Conservation (phyloP, 345 rosid genomes). For the Salix brachista region DNA sequence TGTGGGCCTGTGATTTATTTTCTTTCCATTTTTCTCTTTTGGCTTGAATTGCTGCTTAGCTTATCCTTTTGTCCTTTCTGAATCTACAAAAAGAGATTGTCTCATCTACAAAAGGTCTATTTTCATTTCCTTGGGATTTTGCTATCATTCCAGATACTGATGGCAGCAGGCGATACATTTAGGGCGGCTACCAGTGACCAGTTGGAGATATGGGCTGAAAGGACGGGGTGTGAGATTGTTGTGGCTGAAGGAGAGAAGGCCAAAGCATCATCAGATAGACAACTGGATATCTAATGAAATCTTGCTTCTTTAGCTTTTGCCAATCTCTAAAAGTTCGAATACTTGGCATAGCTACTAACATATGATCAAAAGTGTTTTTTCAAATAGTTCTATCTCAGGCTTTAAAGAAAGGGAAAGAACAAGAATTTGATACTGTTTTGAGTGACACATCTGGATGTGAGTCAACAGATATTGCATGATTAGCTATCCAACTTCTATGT, state of each 20-base stretch:
- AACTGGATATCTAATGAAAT: neutral
- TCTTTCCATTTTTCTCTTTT: neutral
- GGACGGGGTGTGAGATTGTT: constrained; percentile 88
- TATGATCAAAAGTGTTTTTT: constrained; percentile 44
- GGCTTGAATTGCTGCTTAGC: neutral
- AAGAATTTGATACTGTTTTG: constrained; percentile 79
- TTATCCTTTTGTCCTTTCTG: neutral
- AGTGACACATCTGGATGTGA: constrained; percentile 98
- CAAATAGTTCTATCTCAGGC: constrained; percentile 88
- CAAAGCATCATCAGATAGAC: constrained; percentile 83
- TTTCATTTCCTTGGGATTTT: constrained; percentile 21
- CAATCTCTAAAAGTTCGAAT: neutral
- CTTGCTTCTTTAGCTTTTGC: constrained; percentile 1
- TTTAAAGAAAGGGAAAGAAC: constrained; percentile 83
- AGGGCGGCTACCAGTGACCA: constrained; percentile 98
- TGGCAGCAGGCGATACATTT: constrained; percentile 99
- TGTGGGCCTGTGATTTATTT: neutral
- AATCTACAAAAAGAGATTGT: neutral
- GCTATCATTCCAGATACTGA: constrained; percentile 57
- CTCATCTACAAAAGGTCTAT: neutral
- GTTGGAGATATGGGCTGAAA: constrained; percentile 95
- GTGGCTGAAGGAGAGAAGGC: constrained; percentile 68
- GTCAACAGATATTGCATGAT: constrained; percentile 25
- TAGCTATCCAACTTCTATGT: constrained; percentile 10
- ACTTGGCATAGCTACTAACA: constrained; percentile 21